Conservation (phyloP, 805 yeast genomes). For the Phaffomyces thermotolerans region DNA sequence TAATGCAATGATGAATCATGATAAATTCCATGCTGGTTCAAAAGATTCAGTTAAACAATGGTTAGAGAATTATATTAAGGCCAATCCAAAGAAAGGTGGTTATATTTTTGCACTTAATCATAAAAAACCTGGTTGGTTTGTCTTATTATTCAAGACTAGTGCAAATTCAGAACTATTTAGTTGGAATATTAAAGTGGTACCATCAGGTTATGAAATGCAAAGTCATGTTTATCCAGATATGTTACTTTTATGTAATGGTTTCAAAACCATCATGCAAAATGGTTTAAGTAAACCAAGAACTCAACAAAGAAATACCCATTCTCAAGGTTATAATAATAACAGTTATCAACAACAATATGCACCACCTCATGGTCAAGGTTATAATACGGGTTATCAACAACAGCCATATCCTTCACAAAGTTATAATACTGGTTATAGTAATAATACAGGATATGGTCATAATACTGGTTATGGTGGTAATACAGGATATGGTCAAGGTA, state of each 20-base stretch:
- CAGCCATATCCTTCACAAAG: background rate
- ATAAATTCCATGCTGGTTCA: conserved; percentile 81
- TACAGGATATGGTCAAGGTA: background rate
- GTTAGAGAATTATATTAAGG: conserved; percentile 83
- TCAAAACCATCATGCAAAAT: conserved; percentile 54
- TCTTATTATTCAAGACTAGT: conserved; percentile 77
- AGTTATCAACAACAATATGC: background rate
- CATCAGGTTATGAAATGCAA: conserved; percentile 76
- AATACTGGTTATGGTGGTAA: background rate
- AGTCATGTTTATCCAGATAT: conserved; percentile 86
- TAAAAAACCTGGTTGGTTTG: conserved; percentile 90
- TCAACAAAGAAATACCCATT: background rate
- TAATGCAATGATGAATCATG: conserved; percentile 77
- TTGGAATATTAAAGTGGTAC: conserved; percentile 89
- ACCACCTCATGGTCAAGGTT: conserved; percentile 1
- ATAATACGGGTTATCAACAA: background rate
- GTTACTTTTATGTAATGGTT: conserved; percentile 85
- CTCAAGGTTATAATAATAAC: background rate
- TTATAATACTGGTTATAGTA: background rate
- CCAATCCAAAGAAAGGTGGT: conserved; percentile 83
- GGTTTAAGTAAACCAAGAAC: conserved; percentile 4
- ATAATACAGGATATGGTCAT: background rate
- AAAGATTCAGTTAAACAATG: conserved; percentile 75
- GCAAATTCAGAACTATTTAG: conserved; percentile 60
- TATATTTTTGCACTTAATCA: conserved; percentile 89